phyloP scores from a whole-genome alignment of 2,329 filamentous ascomycete genomes.

The Exophiala lecanii-corni region DNA sequence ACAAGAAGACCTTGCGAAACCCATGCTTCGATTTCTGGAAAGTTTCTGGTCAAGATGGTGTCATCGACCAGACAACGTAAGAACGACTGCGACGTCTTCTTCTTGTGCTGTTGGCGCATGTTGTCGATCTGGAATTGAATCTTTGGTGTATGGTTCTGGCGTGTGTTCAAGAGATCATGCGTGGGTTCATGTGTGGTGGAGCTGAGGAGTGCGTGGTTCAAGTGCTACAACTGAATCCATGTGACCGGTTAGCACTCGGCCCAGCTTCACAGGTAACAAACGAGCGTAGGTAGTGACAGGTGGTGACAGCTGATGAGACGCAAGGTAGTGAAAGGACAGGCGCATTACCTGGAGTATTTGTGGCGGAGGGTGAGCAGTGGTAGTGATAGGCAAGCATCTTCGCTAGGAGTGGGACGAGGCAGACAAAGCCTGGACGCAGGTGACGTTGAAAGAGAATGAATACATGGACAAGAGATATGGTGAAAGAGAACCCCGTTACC shows the following conservation, averaged over 20 bases:
- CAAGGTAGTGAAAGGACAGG: neutral
- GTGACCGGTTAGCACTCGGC: neutral
- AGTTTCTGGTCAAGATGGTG: constrained; percentile 48
- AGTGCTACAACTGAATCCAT: neutral
- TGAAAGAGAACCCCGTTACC: constrained; percentile 1
- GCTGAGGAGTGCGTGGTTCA: no score
- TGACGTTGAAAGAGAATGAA: constrained; percentile 6
- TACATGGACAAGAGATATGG: constrained; percentile 13
- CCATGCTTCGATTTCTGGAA: constrained; percentile 51
- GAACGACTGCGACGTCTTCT: constrained; percentile 35
- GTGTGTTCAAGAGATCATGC: constrained; percentile 6
- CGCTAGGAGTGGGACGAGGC: constrained; percentile 18
- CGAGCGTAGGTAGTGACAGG: neutral
- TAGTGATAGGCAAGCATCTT: constrained; percentile 17
- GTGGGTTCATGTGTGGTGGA: constrained; percentile 2
- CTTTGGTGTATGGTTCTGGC: no score
- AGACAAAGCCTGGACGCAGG: constrained; percentile 8
- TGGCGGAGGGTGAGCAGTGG: constrained; percentile 13
- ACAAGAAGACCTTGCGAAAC: constrained; percentile 46
- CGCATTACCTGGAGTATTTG: constrained; percentile 17
- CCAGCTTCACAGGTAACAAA: neutral
- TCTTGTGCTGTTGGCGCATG: constrained; percentile 5
- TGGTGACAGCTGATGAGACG: neutral
- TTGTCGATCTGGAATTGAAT: no score
- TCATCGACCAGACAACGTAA: constrained; percentile 52